phyloP scores from a whole-genome alignment of 2,329 filamentous ascomycete genomes.

The Neonectria coccinea region DNA sequence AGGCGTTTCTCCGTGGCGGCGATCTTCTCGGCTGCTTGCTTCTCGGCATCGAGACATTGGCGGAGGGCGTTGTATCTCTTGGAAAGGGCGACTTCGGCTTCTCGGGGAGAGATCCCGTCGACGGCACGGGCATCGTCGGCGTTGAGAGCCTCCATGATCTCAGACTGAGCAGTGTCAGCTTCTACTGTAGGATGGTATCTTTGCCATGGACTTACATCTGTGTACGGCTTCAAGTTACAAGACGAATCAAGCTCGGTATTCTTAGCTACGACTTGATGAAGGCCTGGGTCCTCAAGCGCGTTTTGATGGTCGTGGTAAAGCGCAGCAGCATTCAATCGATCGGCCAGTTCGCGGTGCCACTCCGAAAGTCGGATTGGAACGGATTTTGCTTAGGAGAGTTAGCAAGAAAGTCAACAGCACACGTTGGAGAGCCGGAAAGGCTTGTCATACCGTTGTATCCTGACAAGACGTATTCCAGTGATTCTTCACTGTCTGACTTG shows the following conservation, averaged over 20 bases:
- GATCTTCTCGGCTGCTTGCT: slow-evolving; percentile 6
- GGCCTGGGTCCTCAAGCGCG: background rate
- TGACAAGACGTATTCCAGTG: slow-evolving; percentile 12
- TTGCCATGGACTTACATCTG: slow-evolving; percentile 29
- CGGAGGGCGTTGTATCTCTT: slow-evolving; percentile 37
- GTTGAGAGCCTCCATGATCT: slow-evolving; percentile 39
- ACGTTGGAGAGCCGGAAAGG: background rate
- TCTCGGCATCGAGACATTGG: slow-evolving; percentile 21
- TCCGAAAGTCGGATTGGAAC: slow-evolving; percentile 15
- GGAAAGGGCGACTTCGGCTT: slow-evolving; percentile 34
- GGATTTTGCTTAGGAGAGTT: slow-evolving; percentile 2
- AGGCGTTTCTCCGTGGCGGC: slow-evolving; percentile 17
- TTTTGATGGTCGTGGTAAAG: background rate
- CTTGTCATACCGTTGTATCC: slow-evolving; percentile 15
- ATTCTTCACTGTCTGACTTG: background rate
- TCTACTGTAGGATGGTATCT: background rate
- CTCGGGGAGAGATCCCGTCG: slow-evolving; percentile 33
- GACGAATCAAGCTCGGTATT: background rate
- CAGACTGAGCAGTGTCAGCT: slow-evolving; percentile 21
- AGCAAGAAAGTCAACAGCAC: background rate
- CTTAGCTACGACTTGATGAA: background rate
- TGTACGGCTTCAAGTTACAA: slow-evolving; percentile 28
- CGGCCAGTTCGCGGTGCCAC: slow-evolving; percentile 21
- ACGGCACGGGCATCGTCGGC: slow-evolving; percentile 36
- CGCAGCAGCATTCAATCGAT: background rate